phyloP scores from a whole-genome alignment of 2,329 filamentous ascomycete genomes.

The Lomentospora prolificans region DNA sequence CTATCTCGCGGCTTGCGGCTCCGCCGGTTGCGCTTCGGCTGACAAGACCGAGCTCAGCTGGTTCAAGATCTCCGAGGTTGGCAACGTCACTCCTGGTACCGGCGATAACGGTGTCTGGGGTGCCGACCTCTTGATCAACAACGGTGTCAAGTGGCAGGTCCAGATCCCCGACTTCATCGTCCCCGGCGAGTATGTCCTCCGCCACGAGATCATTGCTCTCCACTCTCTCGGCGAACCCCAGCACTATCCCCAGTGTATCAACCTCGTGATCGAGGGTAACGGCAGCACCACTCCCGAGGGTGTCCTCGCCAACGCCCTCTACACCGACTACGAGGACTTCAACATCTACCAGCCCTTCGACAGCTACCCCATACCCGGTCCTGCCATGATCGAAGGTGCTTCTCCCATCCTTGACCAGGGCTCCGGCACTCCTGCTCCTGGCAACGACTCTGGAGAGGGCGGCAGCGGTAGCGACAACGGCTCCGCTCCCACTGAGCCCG shows the following conservation, averaged over 20 bases:
- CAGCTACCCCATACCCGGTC: conserved; percentile 23
- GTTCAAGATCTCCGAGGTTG: conserved; percentile 50
- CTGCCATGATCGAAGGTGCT: conserved; percentile 11
- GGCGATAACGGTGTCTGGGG: conserved; percentile 39
- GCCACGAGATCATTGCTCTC: conserved; percentile 46
- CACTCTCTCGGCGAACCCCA: conserved; percentile 35
- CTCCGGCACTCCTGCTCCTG: background rate
- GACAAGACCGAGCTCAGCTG: conserved; percentile 42
- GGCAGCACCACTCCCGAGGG: conserved; percentile 18
- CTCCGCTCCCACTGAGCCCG: background rate
- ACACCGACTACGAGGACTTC: conserved; percentile 24
- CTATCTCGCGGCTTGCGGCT: conserved; percentile 47
- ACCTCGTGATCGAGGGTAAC: conserved; percentile 34
- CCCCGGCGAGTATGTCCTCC: conserved; percentile 43
- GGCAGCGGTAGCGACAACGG: background rate
- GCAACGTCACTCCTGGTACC: conserved; percentile 27
- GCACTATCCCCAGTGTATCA: conserved; percentile 42
- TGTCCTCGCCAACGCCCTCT: conserved; percentile 25
- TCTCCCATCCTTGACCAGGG: conserved; percentile 5
- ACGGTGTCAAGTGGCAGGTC: conserved; percentile 34
- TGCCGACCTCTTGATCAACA: conserved; percentile 40
- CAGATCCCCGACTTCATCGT: conserved; percentile 35
- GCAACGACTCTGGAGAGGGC: background rate
- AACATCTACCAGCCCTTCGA: conserved; percentile 22
- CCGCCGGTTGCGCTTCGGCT: conserved; percentile 39